Evolutionary conservation across 768 basidiomycete genomes (phyloP).

Genomic region (Gymnopilus junonius): DNA sequence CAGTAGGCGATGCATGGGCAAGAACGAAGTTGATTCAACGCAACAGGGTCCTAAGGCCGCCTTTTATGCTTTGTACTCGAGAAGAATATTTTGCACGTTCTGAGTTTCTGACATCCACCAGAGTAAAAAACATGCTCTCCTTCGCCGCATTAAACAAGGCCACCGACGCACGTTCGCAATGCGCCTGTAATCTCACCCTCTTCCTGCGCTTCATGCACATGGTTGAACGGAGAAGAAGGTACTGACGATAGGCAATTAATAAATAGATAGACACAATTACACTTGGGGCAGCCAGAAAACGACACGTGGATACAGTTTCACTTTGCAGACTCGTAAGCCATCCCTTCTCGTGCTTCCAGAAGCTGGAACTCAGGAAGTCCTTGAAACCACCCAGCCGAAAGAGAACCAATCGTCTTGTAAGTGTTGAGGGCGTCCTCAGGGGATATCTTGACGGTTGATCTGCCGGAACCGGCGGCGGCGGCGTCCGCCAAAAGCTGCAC

Average conservation of each 20-base stretch:
- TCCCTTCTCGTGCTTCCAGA: constrained; percentile 39
- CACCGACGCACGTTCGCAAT: constrained; percentile 8
- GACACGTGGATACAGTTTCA: constrained; percentile 8
- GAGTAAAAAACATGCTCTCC: background rate
- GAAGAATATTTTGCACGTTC: background rate
- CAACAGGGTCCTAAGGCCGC: background rate
- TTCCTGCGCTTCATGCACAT: background rate
- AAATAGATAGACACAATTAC: constrained; percentile 11
- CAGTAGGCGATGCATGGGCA: background rate
- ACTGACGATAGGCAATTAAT: background rate
- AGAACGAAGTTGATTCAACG: background rate
- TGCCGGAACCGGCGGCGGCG: constrained; percentile 35
- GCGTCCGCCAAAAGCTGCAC: constrained; percentile 50
- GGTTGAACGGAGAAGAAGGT: background rate
- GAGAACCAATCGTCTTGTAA: constrained; percentile 27
- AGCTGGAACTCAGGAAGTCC: constrained; percentile 41
- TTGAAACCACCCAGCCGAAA: constrained; percentile 41
- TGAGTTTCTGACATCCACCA: background rate
- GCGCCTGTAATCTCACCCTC: background rate
- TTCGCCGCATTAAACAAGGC: background rate
- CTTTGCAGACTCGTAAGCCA: constrained; percentile 15
- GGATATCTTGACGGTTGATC: constrained; percentile 27
- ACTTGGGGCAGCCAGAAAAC: constrained; percentile 1
- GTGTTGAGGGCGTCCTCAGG: constrained; percentile 31
- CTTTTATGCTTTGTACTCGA: background rate